Evolutionary conservation across 1,284 basidiomycete species (phyloP).

Genomic region (Naganishia liquefaciens): DNA sequence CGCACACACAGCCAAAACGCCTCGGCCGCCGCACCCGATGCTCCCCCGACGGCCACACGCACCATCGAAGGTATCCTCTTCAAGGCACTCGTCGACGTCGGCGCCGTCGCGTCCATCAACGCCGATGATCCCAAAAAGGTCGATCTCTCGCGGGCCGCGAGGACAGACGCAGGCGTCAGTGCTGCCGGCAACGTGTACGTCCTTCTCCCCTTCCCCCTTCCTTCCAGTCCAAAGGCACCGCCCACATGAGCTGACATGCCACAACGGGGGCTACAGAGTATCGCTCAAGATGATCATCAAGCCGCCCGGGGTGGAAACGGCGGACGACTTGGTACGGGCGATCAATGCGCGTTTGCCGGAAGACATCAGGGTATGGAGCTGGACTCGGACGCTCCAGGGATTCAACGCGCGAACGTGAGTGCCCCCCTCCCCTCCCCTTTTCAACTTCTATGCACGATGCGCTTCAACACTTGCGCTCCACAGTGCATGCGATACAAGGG

Average conservation of each 20-base stretch:
- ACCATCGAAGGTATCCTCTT: constrained; percentile 94
- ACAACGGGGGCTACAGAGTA: constrained; percentile 50
- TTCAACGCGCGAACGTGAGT: constrained; percentile 87
- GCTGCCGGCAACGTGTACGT: constrained; percentile 78
- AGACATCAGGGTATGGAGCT: constrained; percentile 90
- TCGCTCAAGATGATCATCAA: constrained; percentile 84
- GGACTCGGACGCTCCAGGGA: constrained; percentile 82
- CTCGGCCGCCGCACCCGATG: constrained; percentile 1
- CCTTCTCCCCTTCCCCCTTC: too few species aligned
- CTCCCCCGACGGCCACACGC: constrained; percentile 52
- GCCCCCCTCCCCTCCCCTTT: background rate
- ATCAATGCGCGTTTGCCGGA: constrained; percentile 85
- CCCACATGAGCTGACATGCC: background rate
- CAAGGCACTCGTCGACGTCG: constrained; percentile 80
- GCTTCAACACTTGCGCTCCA: constrained; percentile 25
- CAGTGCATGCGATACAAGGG: constrained; percentile 88
- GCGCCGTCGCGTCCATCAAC: constrained; percentile 90
- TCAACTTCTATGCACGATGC: background rate
- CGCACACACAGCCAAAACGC: constrained; percentile 5
- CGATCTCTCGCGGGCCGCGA: constrained; percentile 79
- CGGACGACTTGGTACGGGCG: constrained; percentile 61
- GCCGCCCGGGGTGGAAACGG: constrained; percentile 68
- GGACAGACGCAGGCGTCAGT: constrained; percentile 97
- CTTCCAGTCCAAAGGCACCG: constrained; percentile 54
- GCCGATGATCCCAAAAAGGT: constrained; percentile 88